Base-by-base conservation (phyloP, 768 basidiomycete species). In the Leccinum boreale region DNA sequence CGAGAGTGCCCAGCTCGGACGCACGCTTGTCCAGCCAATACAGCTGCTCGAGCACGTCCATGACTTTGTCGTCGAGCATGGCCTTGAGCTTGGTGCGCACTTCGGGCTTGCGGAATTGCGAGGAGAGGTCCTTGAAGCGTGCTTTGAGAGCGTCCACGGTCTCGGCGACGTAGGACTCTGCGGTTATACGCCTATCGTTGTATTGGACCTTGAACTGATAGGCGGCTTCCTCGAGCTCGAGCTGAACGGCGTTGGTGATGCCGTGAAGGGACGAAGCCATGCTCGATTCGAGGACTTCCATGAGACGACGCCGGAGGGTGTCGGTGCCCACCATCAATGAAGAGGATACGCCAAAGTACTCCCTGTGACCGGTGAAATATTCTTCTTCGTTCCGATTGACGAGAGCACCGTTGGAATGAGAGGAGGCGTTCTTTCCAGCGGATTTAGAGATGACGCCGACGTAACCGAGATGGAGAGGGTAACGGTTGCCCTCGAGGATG, bases 141-240 rank as follows among this genome's bases (percentile, higher is more conserved):
- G 82, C 81, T 75, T 99, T 99, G 61, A 99, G 84, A 6, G 83
- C 79, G 68, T 99, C 97, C 74, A 98, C 88, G 2, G 95, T 94
- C 75, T 98, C 97, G 7, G 97, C 95, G 50, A 99, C 92, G 70
- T 99, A 99, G 2, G 93, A 94, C 72, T 99, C 97, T 11, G 97
- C 87, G 1, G 91, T 89, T 58, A 98, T 91, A 23, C 92, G 84
- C 23, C 93, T 86, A 74, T 99, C 97, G 69, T 99, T 99, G 76
- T 92, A 93, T 71, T 95, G 90, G 2, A 99, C 97, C 75, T 99
- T 99, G 84, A 99, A 99, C 73, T 98, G 97, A 72, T 99, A 99
- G 12, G 87, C 88, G 3, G 97, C 87, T 67, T 98, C 97, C 73
- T 99, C 97, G 9, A 99, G 80, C 71, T 99, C 97, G 39, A 98